phyloP scores from a whole-genome alignment of 2,329 filamentous ascomycete genomes.

The Botrytis medusae region DNA sequence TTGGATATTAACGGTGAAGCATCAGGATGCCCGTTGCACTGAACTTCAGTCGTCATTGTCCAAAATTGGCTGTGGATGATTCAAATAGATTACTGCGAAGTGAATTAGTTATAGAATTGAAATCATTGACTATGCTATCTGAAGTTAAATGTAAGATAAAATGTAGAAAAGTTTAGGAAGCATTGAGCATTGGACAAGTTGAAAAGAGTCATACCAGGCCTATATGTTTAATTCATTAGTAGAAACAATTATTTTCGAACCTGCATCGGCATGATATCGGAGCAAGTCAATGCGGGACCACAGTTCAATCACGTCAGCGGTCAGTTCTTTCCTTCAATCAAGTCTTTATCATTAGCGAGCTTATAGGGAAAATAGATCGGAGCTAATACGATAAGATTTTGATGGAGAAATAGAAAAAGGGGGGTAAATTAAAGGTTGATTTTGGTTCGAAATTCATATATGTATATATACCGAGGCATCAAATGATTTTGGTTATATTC shows the following conservation, averaged over 20 bases:
- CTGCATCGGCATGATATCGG: constrained; percentile 22
- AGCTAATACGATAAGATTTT: constrained; percentile 15
- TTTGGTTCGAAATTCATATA: not conserved
- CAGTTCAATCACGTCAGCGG: constrained; percentile 2
- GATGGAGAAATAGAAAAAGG: constrained; percentile 7
- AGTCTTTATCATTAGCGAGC: constrained; percentile 10
- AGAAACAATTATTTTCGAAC: constrained; percentile 14
- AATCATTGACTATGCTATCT: not conserved
- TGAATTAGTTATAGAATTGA: constrained; percentile 26
- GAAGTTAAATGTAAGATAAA: not conserved
- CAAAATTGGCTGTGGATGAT: constrained; percentile 11
- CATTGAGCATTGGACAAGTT: not conserved
- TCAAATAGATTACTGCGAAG: constrained; percentile 13
- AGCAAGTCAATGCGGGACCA: constrained; percentile 6
- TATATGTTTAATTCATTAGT: not conserved
- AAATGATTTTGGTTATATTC: not conserved
- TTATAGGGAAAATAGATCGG: not conserved
- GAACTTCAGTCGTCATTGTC: constrained; percentile 30
- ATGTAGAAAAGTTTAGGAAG: not conserved
- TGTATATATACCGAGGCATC: not conserved
- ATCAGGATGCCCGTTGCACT: constrained; percentile 28
- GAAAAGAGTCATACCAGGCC: constrained; percentile 20
- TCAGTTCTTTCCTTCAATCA: not conserved
- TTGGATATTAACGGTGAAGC: constrained; percentile 23
- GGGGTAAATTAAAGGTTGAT: not conserved